phyloP scores from a whole-genome alignment of 2,329 filamentous ascomycete species.

The Sporothrix curviconia region DNA sequence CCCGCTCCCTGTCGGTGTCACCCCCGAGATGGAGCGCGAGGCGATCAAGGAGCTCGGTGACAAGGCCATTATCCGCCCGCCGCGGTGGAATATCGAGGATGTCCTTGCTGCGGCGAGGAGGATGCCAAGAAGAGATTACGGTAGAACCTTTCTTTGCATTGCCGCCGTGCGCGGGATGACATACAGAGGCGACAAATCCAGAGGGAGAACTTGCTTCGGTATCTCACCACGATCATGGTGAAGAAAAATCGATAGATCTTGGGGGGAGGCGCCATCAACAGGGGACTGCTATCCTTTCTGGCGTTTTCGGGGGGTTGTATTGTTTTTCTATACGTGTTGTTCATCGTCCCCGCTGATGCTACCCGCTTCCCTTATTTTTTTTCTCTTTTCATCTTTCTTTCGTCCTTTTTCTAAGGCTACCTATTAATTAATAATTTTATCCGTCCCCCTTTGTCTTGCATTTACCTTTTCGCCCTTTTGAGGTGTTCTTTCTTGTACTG shows the following conservation, averaged over 20 bases:
- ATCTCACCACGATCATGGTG: constrained; percentile 14
- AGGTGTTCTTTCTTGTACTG: constrained; percentile 1
- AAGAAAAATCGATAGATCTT: too few species aligned
- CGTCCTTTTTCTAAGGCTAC: background rate
- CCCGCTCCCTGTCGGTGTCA: constrained; percentile 64
- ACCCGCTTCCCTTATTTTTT: background rate
- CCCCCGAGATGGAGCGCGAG: constrained; percentile 64
- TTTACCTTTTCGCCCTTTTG: constrained; percentile 6
- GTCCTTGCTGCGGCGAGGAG: constrained; percentile 52
- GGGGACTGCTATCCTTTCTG: background rate
- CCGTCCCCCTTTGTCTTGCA: background rate
- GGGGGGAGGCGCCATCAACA: background rate
- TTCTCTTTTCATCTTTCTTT: background rate
- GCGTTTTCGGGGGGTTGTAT: constrained; percentile 9
- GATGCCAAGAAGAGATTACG: constrained; percentile 27
- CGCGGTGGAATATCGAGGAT: constrained; percentile 79
- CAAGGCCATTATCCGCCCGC: constrained; percentile 66
- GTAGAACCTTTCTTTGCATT: constrained; percentile 20
- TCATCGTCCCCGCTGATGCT: background rate
- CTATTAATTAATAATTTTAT: constrained; percentile 12
- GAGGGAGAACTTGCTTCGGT: constrained; percentile 12
- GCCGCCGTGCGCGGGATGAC: constrained; percentile 9
- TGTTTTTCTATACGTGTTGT: background rate
- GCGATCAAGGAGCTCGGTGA: constrained; percentile 57
- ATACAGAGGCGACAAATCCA: constrained; percentile 8